Evolutionary conservation across 768 basidiomycete species (phyloP), one percentile per base, ranked within the genome.

Genomic region (Tricholomella constricta): DNA sequence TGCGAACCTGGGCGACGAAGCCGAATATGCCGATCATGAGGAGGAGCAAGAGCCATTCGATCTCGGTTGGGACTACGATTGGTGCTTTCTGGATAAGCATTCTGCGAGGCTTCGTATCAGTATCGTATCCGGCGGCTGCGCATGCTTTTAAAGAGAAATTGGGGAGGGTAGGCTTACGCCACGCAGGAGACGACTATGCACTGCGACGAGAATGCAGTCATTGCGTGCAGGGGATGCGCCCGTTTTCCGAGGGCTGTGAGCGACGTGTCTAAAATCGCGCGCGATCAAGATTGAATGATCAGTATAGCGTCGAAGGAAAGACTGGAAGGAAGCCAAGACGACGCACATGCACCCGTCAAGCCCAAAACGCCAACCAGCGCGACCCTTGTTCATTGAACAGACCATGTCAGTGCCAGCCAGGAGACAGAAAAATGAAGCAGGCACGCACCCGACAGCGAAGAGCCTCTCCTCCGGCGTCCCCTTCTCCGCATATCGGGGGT

Each of bases 141-240:
- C n/a, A 26, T 20, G 40, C 46, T 17, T 22, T 7, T 36, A 11
- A 27, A 32, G 35, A 32, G 19, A 42, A 26, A 2, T n/a, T n/a
- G n/a, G n/a, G n/a, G n/a, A n/a, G n/a, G n/a, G n/a, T n/a, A 48
- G 22, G 2, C 20, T 36, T 22, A 67, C 73, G 29, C 65, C 22
- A 69, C 54, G 11, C 63, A 45, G 2, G 75, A 69, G 20, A 72
- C 68, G 22, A 76, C 49, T 1, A 85, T 76, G 45, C 81, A 85
- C 57, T 80, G 74, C 6, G 76, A 65, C 1, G 86, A 83, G 65
- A 87, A 92, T 49, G 81, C 89, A 0, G 78, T 69, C 60, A 93
- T 76, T 2, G 80, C 74, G 64, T 95, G 92, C 51, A 92, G 66
- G 1, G 91, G 75, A 58, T 89, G 86, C 1, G 91, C 91, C 4